Conservation (phyloP, 177 flowering plant genomes). For the Vitis hybrid region DNA sequence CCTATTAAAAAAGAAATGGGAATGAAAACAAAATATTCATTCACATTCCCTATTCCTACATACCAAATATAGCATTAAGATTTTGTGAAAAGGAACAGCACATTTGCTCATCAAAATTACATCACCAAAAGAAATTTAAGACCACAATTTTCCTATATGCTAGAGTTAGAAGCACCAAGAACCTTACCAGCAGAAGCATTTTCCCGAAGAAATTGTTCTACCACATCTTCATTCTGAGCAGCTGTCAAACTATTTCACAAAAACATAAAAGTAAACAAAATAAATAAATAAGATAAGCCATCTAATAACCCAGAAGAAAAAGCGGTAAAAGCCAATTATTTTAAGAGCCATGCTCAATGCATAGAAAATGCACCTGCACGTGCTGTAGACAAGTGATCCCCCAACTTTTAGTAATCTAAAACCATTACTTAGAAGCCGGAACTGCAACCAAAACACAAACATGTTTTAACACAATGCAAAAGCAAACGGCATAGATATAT, state of each 20-base stretch:
- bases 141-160: neutral
- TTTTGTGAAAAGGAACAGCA: too few relatives aligned
- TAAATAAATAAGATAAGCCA: neutral
- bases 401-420: slow-evolving; percentile 79
- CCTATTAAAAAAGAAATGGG: too few relatives aligned
- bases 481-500: neutral
- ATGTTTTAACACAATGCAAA: neutral
- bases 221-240: slow-evolving; percentile 88
- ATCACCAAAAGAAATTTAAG: too few relatives aligned
- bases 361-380: slow-evolving; percentile 70
- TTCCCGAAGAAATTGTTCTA: slow-evolving; percentile 62
- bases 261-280: slow-evolving; percentile 2
- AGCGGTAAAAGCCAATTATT: neutral
- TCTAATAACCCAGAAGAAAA: neutral
- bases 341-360: neutral
- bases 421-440: slow-evolving; percentile 77
- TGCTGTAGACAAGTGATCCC: slow-evolving; percentile 88
- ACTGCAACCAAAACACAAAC: slow-evolving; percentile 40
- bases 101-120: too few relatives aligned
- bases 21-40: too few relatives aligned
- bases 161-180: neutral
- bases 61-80: too few relatives aligned
- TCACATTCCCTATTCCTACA: too few relatives aligned
- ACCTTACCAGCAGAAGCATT: slow-evolving; percentile 69
- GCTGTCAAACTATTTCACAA: slow-evolving; percentile 59